Percentiles rank a stretch among this genome's conserved stretches.
phyloP scores from a whole-genome alignment of 2,329 filamentous ascomycete genomes.

The Coniochaeta pulveracea region DNA sequence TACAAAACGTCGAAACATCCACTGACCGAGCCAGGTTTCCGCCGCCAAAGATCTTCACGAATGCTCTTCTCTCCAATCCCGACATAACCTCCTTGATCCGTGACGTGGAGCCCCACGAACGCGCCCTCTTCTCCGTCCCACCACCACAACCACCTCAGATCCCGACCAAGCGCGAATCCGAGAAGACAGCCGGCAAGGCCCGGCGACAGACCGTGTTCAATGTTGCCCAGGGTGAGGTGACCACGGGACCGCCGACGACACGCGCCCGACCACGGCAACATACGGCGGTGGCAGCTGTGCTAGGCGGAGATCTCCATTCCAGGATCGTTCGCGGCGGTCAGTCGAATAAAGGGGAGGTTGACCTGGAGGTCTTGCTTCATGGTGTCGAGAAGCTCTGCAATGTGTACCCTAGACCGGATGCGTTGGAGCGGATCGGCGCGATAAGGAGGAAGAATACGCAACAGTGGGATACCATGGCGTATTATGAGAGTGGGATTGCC shows the following conservation, averaged over 20 bases:
- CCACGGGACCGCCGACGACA: slow-evolving; percentile 37
- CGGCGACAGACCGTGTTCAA: slow-evolving; percentile 57
- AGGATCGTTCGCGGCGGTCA: slow-evolving; percentile 53
- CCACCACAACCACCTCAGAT: slow-evolving; percentile 44
- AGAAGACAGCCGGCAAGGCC: slow-evolving; percentile 33
- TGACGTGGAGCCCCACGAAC: slow-evolving; percentile 89
- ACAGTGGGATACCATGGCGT: slow-evolving; percentile 60
- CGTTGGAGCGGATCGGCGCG: slow-evolving; percentile 61
- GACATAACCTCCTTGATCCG: slow-evolving; percentile 93
- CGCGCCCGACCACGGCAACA: slow-evolving; percentile 49
- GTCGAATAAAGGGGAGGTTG: slow-evolving; percentile 58
- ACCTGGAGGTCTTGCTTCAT: slow-evolving; percentile 73
- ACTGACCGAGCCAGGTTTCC: slow-evolving; percentile 54
- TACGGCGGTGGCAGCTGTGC: slow-evolving; percentile 80
- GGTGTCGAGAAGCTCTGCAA: slow-evolving; percentile 84
- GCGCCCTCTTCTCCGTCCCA: slow-evolving; percentile 87
- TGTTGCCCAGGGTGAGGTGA: slow-evolving; percentile 51
- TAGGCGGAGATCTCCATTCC: slow-evolving; percentile 79
- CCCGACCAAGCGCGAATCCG: slow-evolving; percentile 34
- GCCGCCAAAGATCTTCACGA: slow-evolving; percentile 87
- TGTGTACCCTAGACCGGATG: slow-evolving; percentile 77
- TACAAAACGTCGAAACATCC: background rate
- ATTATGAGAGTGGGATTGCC: slow-evolving; percentile 71
- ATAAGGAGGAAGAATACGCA: slow-evolving; percentile 62
- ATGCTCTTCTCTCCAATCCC: slow-evolving; percentile 74